Conservation (phyloP, 2,329 filamentous ascomycete species). For the Fusarium lyarnte region DNA sequence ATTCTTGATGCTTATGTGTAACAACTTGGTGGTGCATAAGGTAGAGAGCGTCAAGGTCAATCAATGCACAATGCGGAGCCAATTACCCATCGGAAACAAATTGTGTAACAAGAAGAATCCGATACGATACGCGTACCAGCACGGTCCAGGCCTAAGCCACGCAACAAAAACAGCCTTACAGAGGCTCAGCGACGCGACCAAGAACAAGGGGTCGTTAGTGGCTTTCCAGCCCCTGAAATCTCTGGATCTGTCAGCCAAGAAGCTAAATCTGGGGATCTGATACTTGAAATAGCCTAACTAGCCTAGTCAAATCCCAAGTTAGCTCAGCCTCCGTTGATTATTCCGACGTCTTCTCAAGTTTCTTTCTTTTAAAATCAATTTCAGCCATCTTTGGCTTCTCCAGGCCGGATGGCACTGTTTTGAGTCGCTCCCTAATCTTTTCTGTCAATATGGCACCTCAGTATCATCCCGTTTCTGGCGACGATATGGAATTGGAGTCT, state of each 20-base stretch:
- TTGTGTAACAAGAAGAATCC: background rate
- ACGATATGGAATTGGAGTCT: slow-evolving; percentile 31
- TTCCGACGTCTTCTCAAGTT: background rate
- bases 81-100: background rate
- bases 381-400: background rate
- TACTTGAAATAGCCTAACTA: slow-evolving; percentile 22
- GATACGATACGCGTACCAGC: background rate
- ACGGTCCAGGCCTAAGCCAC: background rate
- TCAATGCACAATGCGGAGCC: background rate
- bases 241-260: background rate
- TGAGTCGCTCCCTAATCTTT: background rate
- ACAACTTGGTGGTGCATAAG: background rate
- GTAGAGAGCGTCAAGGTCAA: background rate
- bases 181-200: slow-evolving; percentile 10
- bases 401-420: background rate
- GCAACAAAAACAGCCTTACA: background rate
- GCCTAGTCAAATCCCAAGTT: slow-evolving; percentile 19
- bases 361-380: background rate
- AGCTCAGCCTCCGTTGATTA: slow-evolving; percentile 23
- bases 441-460: slow-evolving; percentile 20
- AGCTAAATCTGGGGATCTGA: slow-evolving; percentile 14
- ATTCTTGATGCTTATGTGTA: background rate
- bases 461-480: slow-evolving; percentile 6
- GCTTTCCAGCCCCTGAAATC: background rate
- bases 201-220: slow-evolving; percentile 1